Percentiles rank a stretch among this genome's conserved stretches.
Conservation (phyloP, 805 yeast species). For the Hanseniaspora mollemarum region DNA sequence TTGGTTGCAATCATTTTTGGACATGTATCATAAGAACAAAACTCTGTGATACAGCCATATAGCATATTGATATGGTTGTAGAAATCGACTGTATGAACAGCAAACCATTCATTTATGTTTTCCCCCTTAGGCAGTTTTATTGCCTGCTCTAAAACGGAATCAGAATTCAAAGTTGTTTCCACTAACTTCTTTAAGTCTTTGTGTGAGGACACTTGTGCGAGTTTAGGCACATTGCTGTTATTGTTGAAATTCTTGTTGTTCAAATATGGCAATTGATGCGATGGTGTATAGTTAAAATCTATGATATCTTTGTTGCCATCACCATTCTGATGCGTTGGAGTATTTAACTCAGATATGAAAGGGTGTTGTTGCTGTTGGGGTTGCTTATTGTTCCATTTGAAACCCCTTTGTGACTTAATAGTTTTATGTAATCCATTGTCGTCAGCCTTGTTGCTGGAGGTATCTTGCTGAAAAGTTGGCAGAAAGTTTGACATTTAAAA, state of each 20-base stretch:
- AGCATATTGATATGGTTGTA: conserved; percentile 94
- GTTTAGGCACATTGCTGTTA: conserved; percentile 17
- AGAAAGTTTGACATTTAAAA: conserved; percentile 1
- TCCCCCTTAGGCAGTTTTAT: conserved; percentile 90
- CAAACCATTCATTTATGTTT: conserved; percentile 86
- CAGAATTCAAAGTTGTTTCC: conserved; percentile 89
- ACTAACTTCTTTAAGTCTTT: conserved; percentile 77
- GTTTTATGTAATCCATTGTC: conserved; percentile 27
- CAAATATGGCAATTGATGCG: conserved; percentile 29
- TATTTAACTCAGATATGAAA: neutral
- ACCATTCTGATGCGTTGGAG: conserved; percentile 3
- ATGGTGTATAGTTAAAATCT: conserved; percentile 31
- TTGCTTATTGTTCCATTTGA: conserved; percentile 30
- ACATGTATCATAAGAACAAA: conserved; percentile 89
- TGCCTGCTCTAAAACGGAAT: conserved; percentile 80
- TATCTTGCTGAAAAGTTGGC: conserved; percentile 5
- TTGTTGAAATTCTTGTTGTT: conserved; percentile 21
- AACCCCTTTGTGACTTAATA: conserved; percentile 38
- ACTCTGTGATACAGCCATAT: conserved; percentile 89
- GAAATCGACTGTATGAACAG: conserved; percentile 95
- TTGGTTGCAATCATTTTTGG: conserved; percentile 97
- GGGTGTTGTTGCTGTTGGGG: conserved; percentile 4
- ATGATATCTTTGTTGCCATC: conserved; percentile 19
- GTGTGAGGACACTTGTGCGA: conserved; percentile 43
- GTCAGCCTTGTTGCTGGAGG: neutral